Base-by-base conservation (phyloP, 2,329 filamentous ascomycete genomes). In the Microsporum audouinii region DNA sequence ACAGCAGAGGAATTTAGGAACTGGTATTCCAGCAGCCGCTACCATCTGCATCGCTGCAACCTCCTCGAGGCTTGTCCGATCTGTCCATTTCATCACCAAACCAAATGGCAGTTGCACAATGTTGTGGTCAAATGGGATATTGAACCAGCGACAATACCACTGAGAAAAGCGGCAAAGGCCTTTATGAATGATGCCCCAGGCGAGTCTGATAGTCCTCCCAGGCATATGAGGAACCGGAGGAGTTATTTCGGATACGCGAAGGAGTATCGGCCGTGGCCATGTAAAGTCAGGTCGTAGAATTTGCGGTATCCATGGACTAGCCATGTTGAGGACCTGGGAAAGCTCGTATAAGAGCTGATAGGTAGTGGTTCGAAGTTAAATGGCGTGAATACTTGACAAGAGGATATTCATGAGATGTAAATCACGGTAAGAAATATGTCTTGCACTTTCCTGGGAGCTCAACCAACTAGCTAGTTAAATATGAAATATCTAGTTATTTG, bases 91-190 rank as follows among this genome's bases (percentile, higher is more conserved):
- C 59, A 75, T 59, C 12, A 75, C 65, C 7, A 74, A 65, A 3
- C 72, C 72, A 61, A 75, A 75, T 56, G 70, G 72, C 60, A 75
- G 69, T 38, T 71, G 66, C 17, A 69, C 66, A 58, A 74, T 72
- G 57, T 72, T 68, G 58, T 69, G 70, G 33, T 72, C 65, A 57
- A 65, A 73, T 5, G 64, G 49, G 31, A 69, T 65, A 33, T 67
- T 65, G 36, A 69, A 45, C 69, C 68, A 74, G 43, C 51, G 10
- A 55, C 69, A 72, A 61, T 72, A 75, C 10, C 61, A 62, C 57
- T 45, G n/a, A 2, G 57, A 60, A 43, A 62, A 62, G 14, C 1
- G 45, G 62, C 39, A 63, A 1, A 75, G 63, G n/a, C 60, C 65
- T 43, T 17, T 60, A 60, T 74, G 70, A 47, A 72, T 6, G 57